Evolutionary conservation across 2,329 filamentous ascomycete species (phyloP), one percentile per base, ranked within the genome.

Genomic region (Pseudodiploospora longispora): DNA sequence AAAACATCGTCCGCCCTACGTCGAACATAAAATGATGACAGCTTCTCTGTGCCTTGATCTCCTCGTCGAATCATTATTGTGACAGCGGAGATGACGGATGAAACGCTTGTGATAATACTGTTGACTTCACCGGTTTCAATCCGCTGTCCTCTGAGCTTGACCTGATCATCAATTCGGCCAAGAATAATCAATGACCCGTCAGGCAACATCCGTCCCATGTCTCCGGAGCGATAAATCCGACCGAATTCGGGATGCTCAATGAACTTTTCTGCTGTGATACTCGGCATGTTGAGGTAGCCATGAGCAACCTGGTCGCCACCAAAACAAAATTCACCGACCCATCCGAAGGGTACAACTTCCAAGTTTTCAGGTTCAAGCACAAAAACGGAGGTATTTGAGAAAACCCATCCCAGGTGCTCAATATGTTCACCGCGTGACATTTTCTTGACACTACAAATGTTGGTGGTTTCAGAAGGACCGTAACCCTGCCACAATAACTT

Each of bases 381-480:
- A 47, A 88, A 79, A 0, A 78, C 74, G 0, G 87, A 93, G 0
- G 86, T 94, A 48, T 91, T 95, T 7, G 72, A 66, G 29, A 95
- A 78, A 0, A 81, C 75, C 47, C 70, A 73, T 0, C 90, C 90
- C n/a, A 95, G 80, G 52, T 90, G 89, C 48, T 82, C 82, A 41
- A 86, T 77, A 19, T 74, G 65, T 54, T 89, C 78, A 0, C 68
- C 63, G 0, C 54, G 51, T 0, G 67, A 62, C 58, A 91, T 80
- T 34, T 74, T 70, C 47, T 82, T 82, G 6, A 91, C 75, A 0
- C 85, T 88, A 63, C 87, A 94, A 19, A 95, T 89, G 52, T 95
- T 94, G 1, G 87, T 94, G 0, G 85, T 88, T 61, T 94, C 89
- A 1, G 85, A 87, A 0, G 88, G 87, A 0, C 87, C 87, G 50